Percentiles rank a stretch among this genome's conserved stretches.
phyloP scores from a whole-genome alignment of 2,329 filamentous ascomycete genomes.

The Alternaria tenuissima region DNA sequence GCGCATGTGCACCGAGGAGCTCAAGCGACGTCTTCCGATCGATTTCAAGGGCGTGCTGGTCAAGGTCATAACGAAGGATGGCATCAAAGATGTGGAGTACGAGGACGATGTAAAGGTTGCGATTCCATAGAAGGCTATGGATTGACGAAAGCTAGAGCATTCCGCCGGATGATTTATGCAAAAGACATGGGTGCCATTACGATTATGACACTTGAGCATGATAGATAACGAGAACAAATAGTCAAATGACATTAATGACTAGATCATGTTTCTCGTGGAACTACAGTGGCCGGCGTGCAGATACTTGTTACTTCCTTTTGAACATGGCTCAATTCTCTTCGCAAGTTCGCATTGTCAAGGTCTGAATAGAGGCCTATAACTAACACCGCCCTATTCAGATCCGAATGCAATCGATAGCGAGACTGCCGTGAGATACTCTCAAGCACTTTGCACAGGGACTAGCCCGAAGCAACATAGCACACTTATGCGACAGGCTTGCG shows the following conservation, averaged over 20 bases:
- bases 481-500: neutral
- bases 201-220: conserved; percentile 11
- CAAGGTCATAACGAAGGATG: conserved; percentile 95
- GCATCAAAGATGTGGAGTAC: conserved; percentile 83
- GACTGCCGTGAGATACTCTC: neutral
- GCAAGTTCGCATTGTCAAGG: neutral
- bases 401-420: neutral
- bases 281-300: neutral
- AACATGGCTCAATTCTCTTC: neutral
- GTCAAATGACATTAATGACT: conserved; percentile 6
- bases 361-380: neutral
- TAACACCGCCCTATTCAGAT: neutral
- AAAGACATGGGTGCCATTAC: conserved; percentile 5
- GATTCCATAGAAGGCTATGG: conserved; percentile 58
- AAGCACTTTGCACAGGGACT: neutral
- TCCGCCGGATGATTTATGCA: conserved; percentile 12
- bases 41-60: conserved; percentile 97
- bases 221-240: conserved; percentile 1
- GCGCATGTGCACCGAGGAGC: conserved; percentile 93
- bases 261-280: neutral
- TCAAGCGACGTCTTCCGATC: conserved; percentile 95
- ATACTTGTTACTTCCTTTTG: neutral
- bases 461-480: neutral
- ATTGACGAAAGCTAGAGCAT: conserved; percentile 2
- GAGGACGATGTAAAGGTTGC: conserved; percentile 79